Evolutionary conservation across 306 rosid genomes (phyloP), one percentile per base, ranked within the genome.

Genomic region (Cicer chorassanicum): DNA sequence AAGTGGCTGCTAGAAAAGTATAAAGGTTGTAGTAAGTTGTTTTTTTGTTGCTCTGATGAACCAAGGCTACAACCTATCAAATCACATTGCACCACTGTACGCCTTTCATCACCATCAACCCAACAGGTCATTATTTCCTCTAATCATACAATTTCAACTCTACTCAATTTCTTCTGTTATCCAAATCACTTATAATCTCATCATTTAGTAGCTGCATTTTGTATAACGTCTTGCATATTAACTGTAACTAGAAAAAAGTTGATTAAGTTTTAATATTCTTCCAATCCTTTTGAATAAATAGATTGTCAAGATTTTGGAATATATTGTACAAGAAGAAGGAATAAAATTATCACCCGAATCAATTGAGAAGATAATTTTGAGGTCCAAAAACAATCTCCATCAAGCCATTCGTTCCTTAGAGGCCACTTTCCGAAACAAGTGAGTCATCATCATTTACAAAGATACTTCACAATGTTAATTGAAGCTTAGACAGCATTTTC

Each of bases 351-450:
- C 92, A 7, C 51, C 1, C 19, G 72, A 68, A 62, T 39, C 88
- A 41, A 82, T 88, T 1, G 73, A 80, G 24, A 85, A 75, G 79
- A 83, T 93, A 1, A 82, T 86, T 44, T 85, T 78, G 42, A 81
- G 78, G 74, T 88, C 96, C 10, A 88, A 72, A 50, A 89, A 86
- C 75, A 93, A 86, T 80, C 88, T 87, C 38, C 85, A 92, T 12
- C 97, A 88, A 78, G 96, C 97, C 65, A 79, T 91, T 81, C 97
- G 96, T 50, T 88, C 98, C 6, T 82, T 91, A 11, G 97, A 93
- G 87, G 98, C 97, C 24, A 84, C 97, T 7, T 88, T 82, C 86
- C 68, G 54, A 14, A 77, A 87, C 69, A 83, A 77, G 98, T 89
- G 53, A 72, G 79, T 18, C 65, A 49, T 61, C 45, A 34, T 29